phyloP scores from a whole-genome alignment of 2,329 filamentous ascomycete genomes.

The Penicillium psychrosexuale region DNA sequence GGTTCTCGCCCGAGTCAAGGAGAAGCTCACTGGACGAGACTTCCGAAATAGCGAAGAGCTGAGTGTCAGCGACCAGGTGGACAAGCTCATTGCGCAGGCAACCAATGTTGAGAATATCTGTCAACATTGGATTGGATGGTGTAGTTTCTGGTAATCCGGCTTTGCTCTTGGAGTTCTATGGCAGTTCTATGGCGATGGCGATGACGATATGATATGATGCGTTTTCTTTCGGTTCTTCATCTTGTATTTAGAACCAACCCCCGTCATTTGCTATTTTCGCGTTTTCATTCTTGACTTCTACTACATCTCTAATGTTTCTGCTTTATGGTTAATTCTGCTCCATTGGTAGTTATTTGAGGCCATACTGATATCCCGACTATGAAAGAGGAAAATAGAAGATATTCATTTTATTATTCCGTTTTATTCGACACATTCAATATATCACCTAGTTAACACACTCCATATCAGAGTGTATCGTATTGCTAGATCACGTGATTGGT shows the following conservation, averaged over 20 bases:
- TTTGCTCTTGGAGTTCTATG: constrained; percentile 23
- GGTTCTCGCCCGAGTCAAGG: constrained; percentile 84
- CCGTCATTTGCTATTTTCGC: constrained; percentile 8
- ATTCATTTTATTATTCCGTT: background rate
- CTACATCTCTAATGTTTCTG: background rate
- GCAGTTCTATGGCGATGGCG: constrained; percentile 28
- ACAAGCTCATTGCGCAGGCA: constrained; percentile 89
- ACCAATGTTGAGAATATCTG: constrained; percentile 97
- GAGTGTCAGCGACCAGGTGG: constrained; percentile 81
- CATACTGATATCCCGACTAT: background rate
- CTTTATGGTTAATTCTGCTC: background rate
- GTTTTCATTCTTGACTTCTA: constrained; percentile 6
- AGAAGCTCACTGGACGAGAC: constrained; percentile 91
- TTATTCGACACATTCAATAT: background rate
- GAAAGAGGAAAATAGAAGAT: background rate
- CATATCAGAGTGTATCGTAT: background rate
- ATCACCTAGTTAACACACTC: background rate
- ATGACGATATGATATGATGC: constrained; percentile 26
- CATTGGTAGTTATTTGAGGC: background rate
- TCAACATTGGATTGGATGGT: constrained; percentile 99
- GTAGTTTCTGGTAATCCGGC: constrained; percentile 79
- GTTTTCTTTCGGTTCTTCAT: constrained; percentile 12
- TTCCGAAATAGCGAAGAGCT: constrained; percentile 86
- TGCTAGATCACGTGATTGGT: background rate
- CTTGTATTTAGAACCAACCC: constrained; percentile 18